Evolutionary conservation across 345 rosid species (phyloP).

Genomic region (Sonneratia alba): DNA sequence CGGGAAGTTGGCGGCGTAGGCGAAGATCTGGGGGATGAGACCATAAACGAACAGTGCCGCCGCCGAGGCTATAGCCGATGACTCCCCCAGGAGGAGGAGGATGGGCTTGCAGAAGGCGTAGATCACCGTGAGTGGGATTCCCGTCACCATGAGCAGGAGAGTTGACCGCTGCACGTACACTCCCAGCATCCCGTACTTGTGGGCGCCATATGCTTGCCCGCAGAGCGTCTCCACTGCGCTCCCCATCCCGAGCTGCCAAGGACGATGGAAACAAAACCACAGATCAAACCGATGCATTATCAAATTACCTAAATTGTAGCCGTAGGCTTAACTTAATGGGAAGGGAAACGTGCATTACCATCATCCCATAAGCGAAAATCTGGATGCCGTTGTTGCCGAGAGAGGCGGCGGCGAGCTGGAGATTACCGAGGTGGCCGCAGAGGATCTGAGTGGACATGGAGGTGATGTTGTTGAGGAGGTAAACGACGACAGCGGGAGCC

Average conservation of each 20-base stretch:
- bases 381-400: constrained; percentile 55
- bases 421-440: constrained; percentile 57
- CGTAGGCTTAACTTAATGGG: too few relatives aligned
- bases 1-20: constrained; percentile 57
- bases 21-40: constrained; percentile 59
- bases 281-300: not conserved
- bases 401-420: constrained; percentile 52
- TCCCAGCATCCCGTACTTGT: constrained; percentile 53
- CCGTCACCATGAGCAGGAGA: constrained; percentile 37
- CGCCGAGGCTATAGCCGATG: constrained; percentile 43
- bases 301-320: too few relatives aligned
- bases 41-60: constrained; percentile 51
- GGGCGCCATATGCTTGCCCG: constrained; percentile 78
- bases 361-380: constrained; percentile 35
- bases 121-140: constrained; percentile 36
- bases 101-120: constrained; percentile 46
- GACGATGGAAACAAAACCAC: not conserved
- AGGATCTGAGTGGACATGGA: constrained; percentile 52
- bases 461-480: constrained; percentile 41
- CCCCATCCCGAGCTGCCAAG: constrained; percentile 59
- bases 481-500: constrained; percentile 46
- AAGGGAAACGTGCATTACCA: constrained; percentile 22
- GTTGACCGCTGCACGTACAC: constrained; percentile 63
- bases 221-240: constrained; percentile 79
- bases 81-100: constrained; percentile 44